phyloP scores from a whole-genome alignment of 192 early-diverging fungal species.

The Funneliformis mosseae region DNA sequence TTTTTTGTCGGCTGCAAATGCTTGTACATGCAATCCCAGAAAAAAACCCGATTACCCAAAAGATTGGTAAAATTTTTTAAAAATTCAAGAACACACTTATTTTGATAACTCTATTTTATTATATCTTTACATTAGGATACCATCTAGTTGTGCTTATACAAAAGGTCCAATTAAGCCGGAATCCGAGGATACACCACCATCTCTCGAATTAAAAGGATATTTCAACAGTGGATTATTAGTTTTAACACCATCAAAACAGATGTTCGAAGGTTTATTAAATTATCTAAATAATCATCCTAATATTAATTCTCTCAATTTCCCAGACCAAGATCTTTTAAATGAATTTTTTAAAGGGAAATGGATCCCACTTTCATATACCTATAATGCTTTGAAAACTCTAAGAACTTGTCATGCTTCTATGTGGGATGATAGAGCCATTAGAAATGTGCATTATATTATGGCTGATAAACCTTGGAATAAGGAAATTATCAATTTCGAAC shows the following conservation, averaged over 20 bases:
- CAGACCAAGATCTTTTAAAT: conserved; percentile 59
- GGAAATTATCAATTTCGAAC: conserved; percentile 6
- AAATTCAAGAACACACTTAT: neutral
- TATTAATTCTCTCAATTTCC: conserved; percentile 40
- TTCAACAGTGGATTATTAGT: conserved; percentile 58
- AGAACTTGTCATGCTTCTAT: conserved; percentile 38
- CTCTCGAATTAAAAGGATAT: conserved; percentile 33
- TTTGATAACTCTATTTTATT: neutral
- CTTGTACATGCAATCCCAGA: conserved; percentile 53
- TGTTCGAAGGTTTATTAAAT: conserved; percentile 39
- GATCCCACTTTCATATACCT: conserved; percentile 47
- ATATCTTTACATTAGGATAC: conserved; percentile 34
- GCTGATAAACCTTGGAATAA: conserved; percentile 46
- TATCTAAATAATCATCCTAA: conserved; percentile 29
- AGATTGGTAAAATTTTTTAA: conserved; percentile 35
- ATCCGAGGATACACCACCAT: conserved; percentile 18
- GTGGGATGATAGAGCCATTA: conserved; percentile 41
- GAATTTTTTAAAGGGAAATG: conserved; percentile 46
- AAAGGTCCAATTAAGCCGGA: conserved; percentile 20
- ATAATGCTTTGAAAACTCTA: conserved; percentile 56
- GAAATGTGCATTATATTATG: conserved; percentile 53
- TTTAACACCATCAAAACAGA: conserved; percentile 36
- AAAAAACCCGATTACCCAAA: conserved; percentile 42
- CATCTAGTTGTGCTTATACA: conserved; percentile 47
- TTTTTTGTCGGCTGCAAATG: conserved; percentile 48